Evolutionary conservation across 257 asterid species (phyloP), one percentile per base, ranked within the genome.

Genomic region (Solanum okadae): DNA sequence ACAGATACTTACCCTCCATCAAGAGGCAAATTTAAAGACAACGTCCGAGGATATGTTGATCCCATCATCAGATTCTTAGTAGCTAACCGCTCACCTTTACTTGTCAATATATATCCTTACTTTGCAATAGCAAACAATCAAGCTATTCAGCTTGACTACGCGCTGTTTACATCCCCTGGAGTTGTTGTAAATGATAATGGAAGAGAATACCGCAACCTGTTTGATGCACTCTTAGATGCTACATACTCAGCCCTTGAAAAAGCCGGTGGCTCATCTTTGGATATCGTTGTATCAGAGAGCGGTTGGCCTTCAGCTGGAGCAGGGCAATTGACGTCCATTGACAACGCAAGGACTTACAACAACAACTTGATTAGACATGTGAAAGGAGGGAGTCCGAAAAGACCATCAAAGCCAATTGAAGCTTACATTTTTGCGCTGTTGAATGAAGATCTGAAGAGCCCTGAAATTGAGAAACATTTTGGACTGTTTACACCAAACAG

Each of bases 261-360:
- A 25, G 89, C 78, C 10, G 93, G 92, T 5, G 94, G 91, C 1
- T 61, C 88, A 3, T 87, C 91, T 35, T 49, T 91, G 22, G 63
- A 84, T 11, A 90, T 91, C 20, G 90, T 92, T 46, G 92, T 92
- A 31, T 90, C 93, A 10, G 92, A 92, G 86, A 92, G 89, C 23
- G 92, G 93, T 22, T 92, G 93, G 92, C 92, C 93, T 42, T 86
- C 92, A 3, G 88, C 71, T 6, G 93, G 91, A 78, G 92, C 91
- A 81, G 86, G 86, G 42, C 86, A 22, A 25, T 89, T 70, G 34
- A 65, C 91, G 27, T 71, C 90, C 1, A 29, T 87, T 22, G 85
- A 88, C 13, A 92, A 92, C 23, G 92, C 92, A 11, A 89, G 82
- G 72, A 86, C 88, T 34, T 91, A 88, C 46, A 88, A 88, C 59